Base-by-base conservation (phyloP, 176 grass and related monocot species). In the Bromus sterilis region DNA sequence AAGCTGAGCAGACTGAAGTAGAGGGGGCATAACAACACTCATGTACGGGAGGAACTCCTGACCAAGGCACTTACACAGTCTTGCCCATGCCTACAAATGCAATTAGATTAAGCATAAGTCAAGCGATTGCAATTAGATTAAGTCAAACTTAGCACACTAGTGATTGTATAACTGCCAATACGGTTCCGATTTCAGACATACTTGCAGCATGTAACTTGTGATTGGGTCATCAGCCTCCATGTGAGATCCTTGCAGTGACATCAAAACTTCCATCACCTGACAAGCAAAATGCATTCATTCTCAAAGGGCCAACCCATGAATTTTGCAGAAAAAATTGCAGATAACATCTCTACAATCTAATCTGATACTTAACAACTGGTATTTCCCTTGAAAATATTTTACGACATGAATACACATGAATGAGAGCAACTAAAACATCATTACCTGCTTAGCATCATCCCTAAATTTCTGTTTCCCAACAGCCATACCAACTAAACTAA, bases 401-500 rank as follows among this genome's bases (percentile, higher is more conserved):
- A 56, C 7, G 81, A 3, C 46, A 35, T n/a, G 25, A 64, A 49
- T 30, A 74, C 1, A 58, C 37, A 36, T 28, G 34, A 56, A 79
- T 56, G 21, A 74, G 44, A 34, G 41, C 37, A 80, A 78, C 20
- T 78, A 71, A 34, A 35, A 40, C 72, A 71, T 24, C 9, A 71
- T 71, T 84, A 98, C 96, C 93, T 98, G 96, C 77, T 98, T 98
- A 81, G 96, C 96, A 70, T 98, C 96, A 14, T 91, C 92, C 57
- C 91, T 94, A 83, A 98, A 98, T 51, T 98, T 98, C 30, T 95
- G 90, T 81, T 98, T 95, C 58, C 95, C 96, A 69, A 98, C 96
- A 31, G 96, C 96, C 96, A 98, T 98, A 58, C 96, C 96, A 82
- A 95, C 87, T 90, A 98, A 98, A 89, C 96, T 98, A 74, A 98